Evolutionary conservation across 495 filamentous ascomycete genomes (phyloP).

Genomic region (Sordaria brevicollis): DNA sequence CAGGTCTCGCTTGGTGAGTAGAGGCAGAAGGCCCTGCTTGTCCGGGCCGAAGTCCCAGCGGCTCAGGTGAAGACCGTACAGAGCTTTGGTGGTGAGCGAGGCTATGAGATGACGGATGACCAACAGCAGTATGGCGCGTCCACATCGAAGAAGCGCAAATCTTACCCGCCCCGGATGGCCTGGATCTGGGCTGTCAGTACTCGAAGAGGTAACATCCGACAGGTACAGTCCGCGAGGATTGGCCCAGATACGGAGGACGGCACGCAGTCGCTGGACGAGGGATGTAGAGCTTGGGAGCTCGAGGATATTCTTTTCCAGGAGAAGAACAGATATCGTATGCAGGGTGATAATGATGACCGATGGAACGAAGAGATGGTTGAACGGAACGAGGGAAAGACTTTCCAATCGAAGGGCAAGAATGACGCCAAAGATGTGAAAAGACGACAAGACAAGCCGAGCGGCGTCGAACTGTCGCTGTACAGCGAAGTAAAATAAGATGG

Average conservation of each 20-base stretch:
- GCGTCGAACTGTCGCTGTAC: neutral
- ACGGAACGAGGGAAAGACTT: conserved; percentile 1
- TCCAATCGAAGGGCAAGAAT: neutral
- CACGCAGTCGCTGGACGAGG: neutral
- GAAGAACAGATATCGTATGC: neutral
- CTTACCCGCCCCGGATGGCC: neutral
- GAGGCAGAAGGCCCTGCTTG: conserved; percentile 5
- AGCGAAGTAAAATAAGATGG: neutral
- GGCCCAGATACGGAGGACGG: neutral
- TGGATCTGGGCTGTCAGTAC: neutral
- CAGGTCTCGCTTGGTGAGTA: conserved; percentile 1
- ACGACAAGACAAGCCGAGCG: neutral
- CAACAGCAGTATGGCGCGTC: neutral
- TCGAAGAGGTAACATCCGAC: neutral
- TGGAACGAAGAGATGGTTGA: neutral
- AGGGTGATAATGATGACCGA: neutral
- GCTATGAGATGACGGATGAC: neutral
- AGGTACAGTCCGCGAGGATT: neutral
- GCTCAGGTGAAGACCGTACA: neutral
- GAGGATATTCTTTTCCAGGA: neutral
- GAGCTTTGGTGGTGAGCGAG: neutral
- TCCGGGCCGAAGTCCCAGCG: conserved; percentile 5
- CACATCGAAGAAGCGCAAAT: neutral
- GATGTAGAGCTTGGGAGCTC: neutral
- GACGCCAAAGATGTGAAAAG: neutral